A percentile compares a stretch with the other conserved stretches of the same genome.
These are phyloP conservation scores for Pseudoscleropodium purum DNA, from an alignment of 225 moss, liverwort and hornwort species.

Conservation along the genomic window DNA sequence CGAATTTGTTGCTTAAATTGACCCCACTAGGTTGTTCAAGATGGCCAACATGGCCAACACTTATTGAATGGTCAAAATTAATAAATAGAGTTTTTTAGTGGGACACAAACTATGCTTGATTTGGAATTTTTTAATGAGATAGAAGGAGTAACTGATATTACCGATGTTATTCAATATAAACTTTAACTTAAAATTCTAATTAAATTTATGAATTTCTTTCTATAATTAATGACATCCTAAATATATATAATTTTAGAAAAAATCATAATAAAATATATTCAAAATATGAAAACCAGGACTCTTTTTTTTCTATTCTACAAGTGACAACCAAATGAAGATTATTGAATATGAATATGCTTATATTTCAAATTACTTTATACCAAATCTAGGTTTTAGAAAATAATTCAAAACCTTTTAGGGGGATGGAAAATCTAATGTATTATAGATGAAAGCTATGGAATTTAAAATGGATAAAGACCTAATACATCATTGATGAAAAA, in stretches of 20 bases:
- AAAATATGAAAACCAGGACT: not conserved
- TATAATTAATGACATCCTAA: not conserved
- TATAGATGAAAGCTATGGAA: not conserved
- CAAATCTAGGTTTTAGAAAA: not conserved
- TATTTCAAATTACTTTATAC: not conserved
- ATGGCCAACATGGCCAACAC: too few species aligned
- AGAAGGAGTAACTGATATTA: too few species aligned
- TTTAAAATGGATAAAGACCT: not conserved
- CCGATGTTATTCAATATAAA: not conserved
- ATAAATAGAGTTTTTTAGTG: too few species aligned
- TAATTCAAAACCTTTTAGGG: fast-evolving
- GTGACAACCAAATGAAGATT: not conserved
- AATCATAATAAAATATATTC: not conserved
- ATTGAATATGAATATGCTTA: not conserved
- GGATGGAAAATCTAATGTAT: not conserved
- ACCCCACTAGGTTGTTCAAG: too few species aligned
- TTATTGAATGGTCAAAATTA: too few species aligned
- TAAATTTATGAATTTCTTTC: not conserved
- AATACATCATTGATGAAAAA: not conserved
- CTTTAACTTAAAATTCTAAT: not conserved
- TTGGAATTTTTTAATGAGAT: too few species aligned
- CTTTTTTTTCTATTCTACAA: fast-evolving
- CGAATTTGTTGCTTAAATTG: too few species aligned
- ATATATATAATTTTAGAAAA: not conserved
- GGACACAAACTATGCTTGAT: too few species aligned